Percentiles rank a stretch among this genome's conserved stretches.
These are phyloP conservation scores for Apiospora kogelbergensis DNA, from an alignment of 2,329 filamentous ascomycete genomes.

Conservation along the genomic window DNA sequence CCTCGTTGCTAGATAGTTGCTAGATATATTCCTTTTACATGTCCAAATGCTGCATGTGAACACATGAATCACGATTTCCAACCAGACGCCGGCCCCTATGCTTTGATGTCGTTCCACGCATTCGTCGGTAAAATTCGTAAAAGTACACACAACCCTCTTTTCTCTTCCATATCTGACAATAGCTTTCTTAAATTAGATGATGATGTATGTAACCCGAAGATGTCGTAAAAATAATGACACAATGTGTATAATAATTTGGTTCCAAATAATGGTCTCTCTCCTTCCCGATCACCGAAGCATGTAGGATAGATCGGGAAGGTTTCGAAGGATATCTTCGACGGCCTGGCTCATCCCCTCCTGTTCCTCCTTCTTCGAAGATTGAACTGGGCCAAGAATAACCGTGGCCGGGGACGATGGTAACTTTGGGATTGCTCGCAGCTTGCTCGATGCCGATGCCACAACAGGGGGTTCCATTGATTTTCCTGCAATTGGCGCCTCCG, in stretches of 20 bases:
- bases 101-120: not conserved
- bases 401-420: constrained; percentile 8
- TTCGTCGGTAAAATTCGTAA: constrained; percentile 7
- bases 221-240: not conserved
- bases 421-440: not conserved
- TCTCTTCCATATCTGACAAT: not conserved
- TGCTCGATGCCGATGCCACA: not conserved
- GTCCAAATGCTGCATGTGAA: not conserved
- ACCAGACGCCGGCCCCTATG: not conserved
- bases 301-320: constrained; percentile 45
- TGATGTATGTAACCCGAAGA: not conserved
- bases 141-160: not conserved
- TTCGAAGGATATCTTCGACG: constrained; percentile 35
- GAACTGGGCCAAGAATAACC: constrained; percentile 17
- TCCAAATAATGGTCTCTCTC: not conserved
- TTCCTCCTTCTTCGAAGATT: constrained; percentile 13
- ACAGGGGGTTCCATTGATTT: constrained; percentile 4
- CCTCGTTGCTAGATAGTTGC: not conserved
- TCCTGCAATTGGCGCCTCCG: not conserved
- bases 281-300: constrained; percentile 38
- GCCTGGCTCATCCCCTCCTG: constrained; percentile 33
- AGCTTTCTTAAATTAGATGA: not conserved
- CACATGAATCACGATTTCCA: not conserved
- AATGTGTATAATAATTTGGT: not conserved
- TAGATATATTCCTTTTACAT: not conserved